Base-by-base conservation (phyloP, 345 rosid genomes). In the Brassica juncea region DNA sequence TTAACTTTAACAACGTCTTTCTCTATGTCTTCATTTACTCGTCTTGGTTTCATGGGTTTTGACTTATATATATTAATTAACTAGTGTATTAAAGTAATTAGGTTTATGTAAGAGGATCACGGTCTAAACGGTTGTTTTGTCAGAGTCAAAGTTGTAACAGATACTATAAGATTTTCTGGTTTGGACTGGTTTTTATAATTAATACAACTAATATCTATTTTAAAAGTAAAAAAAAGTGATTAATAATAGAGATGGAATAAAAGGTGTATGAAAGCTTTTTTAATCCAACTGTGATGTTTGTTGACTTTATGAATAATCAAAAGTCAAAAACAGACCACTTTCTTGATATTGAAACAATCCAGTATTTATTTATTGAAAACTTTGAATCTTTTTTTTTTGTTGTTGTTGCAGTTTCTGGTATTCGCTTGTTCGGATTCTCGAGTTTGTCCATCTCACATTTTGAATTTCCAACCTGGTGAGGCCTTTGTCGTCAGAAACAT, bases 361-460 rank as follows among this genome's bases (percentile, higher is more conserved):
- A 15, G 1, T 8, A 8, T 7, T 19, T 35, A 32, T 32, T 59
- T 52, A 47, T 47, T 42, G 11, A 68, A 9, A 32, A 31, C 12
- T 27, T 57, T 68, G 19, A 57, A 31, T 1, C 0, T 12, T 28
- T 19, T 11, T 1, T 14, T 11, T 2, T 25, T 10, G 4, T 32
- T 6, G 6, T 32, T 32, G 6, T 31, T 78, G 84, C 93, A 94
- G 99, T 94, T 77, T 71, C 86, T 94, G 94, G 90, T 92, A 49
- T 91, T 94, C 71, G 97, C 97, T 1, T 94, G 99, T 89, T 89
- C 97, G 8, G 97, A 94, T 79, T 94, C 99, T 4, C 78, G 99
- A 65, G 99, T 94, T 4, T 92, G 97, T 76, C 97, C 99, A 39
- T 92, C 98, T 1, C 99, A 92, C 72, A 85, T 92, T 25, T 84